Evolutionary conservation across 1,139 yeast species (phyloP).

Genomic region (Pichia sp.): DNA sequence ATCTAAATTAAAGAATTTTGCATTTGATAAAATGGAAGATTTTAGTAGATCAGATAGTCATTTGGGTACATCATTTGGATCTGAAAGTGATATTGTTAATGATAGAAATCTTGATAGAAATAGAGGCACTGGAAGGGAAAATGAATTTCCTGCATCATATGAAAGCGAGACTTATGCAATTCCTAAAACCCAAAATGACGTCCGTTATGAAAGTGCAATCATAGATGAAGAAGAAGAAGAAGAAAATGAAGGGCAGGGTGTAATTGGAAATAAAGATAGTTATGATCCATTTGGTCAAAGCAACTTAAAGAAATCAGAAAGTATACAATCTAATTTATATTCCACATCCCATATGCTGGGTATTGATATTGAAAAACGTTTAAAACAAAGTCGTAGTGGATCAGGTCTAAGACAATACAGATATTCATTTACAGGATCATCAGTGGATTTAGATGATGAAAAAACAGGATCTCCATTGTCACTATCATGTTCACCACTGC

Average conservation of each 20-base stretch:
- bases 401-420: constrained; percentile 17
- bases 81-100: constrained; percentile 18
- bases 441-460: constrained; percentile 31
- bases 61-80: constrained; percentile 23
- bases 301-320: too few relatives aligned
- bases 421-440: constrained; percentile 28
- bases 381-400: constrained; percentile 4
- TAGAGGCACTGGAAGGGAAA: neutral
- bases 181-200: neutral
- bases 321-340: too few relatives aligned
- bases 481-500: constrained; percentile 20
- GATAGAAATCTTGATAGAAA: neutral
- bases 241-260: neutral
- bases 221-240: constrained; percentile 29
- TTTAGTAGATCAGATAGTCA: constrained; percentile 13
- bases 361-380: constrained; percentile 3
- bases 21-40: constrained; percentile 5
- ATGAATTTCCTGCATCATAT: constrained; percentile 15
- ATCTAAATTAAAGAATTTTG: constrained; percentile 8
- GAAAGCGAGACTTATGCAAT: neutral
- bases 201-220: constrained; percentile 28
- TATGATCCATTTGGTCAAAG: too few relatives aligned
- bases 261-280: neutral
- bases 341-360: too few relatives aligned
- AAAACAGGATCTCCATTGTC: constrained; percentile 20